Conservation (phyloP, 1,139 yeast genomes). For the Yamadazyma dendronema region DNA sequence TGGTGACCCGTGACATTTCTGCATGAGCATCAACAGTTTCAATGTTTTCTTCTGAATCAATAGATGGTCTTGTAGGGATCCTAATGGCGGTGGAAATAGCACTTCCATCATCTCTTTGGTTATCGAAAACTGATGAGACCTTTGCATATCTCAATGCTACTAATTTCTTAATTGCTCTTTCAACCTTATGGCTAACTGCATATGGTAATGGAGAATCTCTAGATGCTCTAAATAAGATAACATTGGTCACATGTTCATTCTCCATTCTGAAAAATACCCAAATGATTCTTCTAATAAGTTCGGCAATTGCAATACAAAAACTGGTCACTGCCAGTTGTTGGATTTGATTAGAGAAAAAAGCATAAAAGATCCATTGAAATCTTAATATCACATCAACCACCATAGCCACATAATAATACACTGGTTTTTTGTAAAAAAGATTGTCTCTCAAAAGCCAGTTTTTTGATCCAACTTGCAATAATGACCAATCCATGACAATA, state of each 20-base stretch:
- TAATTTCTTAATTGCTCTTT: conserved; percentile 39
- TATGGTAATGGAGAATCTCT: conserved; percentile 87
- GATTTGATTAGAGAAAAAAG: conserved; percentile 64
- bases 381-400: conserved; percentile 69
- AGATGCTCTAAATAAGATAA: conserved; percentile 77
- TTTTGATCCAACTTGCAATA: conserved; percentile 64
- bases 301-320: conserved; percentile 79
- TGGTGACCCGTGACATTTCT: conserved; percentile 9
- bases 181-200: conserved; percentile 40
- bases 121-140: background rate
- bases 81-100: conserved; percentile 15
- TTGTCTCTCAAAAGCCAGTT: conserved; percentile 67
- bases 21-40: conserved; percentile 6
- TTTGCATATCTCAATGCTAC: conserved; percentile 33
- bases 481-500: conserved; percentile 92
- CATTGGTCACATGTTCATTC: conserved; percentile 92
- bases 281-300: conserved; percentile 72
- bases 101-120: conserved; percentile 7
- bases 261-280: conserved; percentile 95
- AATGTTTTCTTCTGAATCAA: conserved; percentile 9
- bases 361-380: conserved; percentile 90
- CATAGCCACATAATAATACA: conserved; percentile 73
- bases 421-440: conserved; percentile 56
- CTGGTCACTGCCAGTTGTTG: conserved; percentile 92
- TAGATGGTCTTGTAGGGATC: conserved; percentile 10